These are phyloP conservation scores for Rubia yunnanensis DNA, from an alignment of 257 asterid species.

Conservation along the genomic window DNA sequence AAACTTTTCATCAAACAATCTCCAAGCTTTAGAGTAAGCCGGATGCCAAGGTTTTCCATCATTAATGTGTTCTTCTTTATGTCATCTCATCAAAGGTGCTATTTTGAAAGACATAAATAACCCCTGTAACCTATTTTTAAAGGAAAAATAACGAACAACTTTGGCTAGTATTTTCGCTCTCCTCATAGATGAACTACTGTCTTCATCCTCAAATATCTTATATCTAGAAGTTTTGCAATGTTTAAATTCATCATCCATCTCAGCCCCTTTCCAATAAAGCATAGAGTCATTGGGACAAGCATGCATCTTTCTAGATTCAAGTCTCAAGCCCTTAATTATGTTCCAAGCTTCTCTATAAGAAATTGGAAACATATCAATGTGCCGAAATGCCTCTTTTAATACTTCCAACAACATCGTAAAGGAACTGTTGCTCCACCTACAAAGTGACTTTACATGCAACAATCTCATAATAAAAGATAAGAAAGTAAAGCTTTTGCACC, in stretches of 20 bases:
- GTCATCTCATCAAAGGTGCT: conserved; percentile 17
- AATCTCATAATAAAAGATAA: background rate
- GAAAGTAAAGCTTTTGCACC: background rate
- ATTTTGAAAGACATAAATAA: conserved; percentile 12
- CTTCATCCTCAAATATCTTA: background rate
- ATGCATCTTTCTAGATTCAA: conserved; percentile 3
- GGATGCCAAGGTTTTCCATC: conserved; percentile 17
- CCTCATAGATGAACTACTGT: background rate
- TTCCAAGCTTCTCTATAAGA: conserved; percentile 5
- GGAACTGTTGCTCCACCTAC: background rate
- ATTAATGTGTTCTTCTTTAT: conserved; percentile 7
- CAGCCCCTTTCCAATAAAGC: background rate
- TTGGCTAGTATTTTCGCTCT: background rate
- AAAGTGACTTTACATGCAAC: background rate
- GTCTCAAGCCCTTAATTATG: background rate
- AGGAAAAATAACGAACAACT: background rate
- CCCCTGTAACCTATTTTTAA: conserved; percentile 3
- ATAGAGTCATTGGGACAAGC: conserved; percentile 7
- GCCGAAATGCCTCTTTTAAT: background rate
- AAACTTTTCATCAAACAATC: background rate
- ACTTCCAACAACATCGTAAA: conserved; percentile 1
- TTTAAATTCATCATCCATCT: background rate
- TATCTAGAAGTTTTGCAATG: background rate
- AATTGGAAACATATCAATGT: background rate
- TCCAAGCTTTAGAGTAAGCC: conserved; percentile 4